phyloP scores from a whole-genome alignment of 306 rosid genomes.

The Lathyrus aphaca region DNA sequence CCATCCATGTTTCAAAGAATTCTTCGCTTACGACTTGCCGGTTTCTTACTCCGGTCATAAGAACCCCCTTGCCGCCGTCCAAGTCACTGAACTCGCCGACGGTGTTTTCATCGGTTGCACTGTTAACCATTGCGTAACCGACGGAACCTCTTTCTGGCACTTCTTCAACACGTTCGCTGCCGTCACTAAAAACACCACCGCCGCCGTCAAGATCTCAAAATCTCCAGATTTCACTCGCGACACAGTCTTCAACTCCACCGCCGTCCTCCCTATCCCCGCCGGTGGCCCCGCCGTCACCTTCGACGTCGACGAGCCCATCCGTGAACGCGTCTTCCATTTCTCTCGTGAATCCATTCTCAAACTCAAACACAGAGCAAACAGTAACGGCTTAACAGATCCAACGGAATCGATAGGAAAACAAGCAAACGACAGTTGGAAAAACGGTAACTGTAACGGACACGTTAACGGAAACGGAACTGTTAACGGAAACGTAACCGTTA shows the following conservation, averaged over 20 bases:
- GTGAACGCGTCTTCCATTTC: constrained; percentile 82
- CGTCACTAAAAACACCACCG: constrained; percentile 37
- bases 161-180: constrained; percentile 91
- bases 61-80: constrained; percentile 69
- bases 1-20: constrained; percentile 65
- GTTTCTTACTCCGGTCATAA: constrained; percentile 71
- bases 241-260: constrained; percentile 63
- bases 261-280: constrained; percentile 56
- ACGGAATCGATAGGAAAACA: constrained; percentile 49
- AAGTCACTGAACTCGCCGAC: constrained; percentile 78
- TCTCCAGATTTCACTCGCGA: constrained; percentile 61
- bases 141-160: constrained; percentile 92
- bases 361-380: constrained; percentile 51
- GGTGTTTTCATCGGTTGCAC: constrained; percentile 73
- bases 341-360: constrained; percentile 53
- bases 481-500: constrained; percentile 11
- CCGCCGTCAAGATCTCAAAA: constrained; percentile 44
- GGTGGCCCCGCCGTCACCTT: constrained; percentile 77
- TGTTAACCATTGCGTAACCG: constrained; percentile 74
- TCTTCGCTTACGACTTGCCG: constrained; percentile 65
- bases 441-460: constrained; percentile 39
- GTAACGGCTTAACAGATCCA: constrained; percentile 44
- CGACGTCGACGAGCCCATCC: constrained; percentile 51
- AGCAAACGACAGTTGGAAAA: constrained; percentile 57
- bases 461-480: neutral